Evolutionary conservation across 371 early-diverging fungal genomes (phyloP), one percentile per base, ranked within the genome.

Genomic region (Chytridiales sp.): DNA sequence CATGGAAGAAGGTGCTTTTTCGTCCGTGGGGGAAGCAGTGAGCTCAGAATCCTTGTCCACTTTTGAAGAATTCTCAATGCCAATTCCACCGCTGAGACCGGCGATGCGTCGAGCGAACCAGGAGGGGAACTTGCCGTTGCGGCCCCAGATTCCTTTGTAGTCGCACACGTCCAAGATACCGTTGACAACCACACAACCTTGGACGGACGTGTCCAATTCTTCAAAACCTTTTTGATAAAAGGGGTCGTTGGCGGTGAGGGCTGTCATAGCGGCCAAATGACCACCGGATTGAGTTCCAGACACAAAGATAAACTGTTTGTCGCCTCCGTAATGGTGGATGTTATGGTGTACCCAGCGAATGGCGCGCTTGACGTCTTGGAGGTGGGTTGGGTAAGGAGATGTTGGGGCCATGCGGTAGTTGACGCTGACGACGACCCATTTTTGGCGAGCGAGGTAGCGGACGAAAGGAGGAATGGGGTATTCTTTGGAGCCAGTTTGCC

Each of bases 221-320:
- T 87, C 89, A 59, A 87, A 89, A 26, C 85, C 85, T 39, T 84
- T 83, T 52, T 89, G 89, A 47, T 76, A 87, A 49, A 74, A 59
- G 11, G 79, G 75, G 21, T 78, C 72, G 62, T 86, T 85, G 8
- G 73, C 72, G 17, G 87, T 89, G 43, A 89, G 56, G 8, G 86
- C 82, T 31, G 79, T 62, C 75, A 87, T 73, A 13, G 85, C 71
- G 3, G 87, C 85, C 22, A 87, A 61, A 61, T 87, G 86, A 4
- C 78, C 87, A 15, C 87, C 89, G 3, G 86, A 71, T 49, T 84
- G 83, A 61, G 81, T 81, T 13, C 89, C 88, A 32, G 79, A 72
- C 5, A 85, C 69, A 2, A 84, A 73, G 48, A 89, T 67, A 46
- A 82, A 85, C 30, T 73, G 49, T 0, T 86, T 84, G 52, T 87